phyloP scores from a whole-genome alignment of 352 stramenopile genomes.

The Pythium rishiriense region DNA sequence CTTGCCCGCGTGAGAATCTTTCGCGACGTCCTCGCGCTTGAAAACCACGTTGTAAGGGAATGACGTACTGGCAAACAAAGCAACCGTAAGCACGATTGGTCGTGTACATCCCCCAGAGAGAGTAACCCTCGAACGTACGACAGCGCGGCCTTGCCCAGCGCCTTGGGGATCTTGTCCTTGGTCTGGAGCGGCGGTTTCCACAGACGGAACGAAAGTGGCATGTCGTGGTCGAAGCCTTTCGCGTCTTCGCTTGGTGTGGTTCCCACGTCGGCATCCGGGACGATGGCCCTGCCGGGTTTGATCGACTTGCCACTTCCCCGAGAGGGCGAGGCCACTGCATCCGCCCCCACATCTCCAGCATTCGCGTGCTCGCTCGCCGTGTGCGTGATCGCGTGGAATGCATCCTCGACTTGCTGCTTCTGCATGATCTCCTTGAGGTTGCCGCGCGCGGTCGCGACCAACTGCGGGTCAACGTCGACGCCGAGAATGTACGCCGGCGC shows the following conservation, averaged over 20 bases:
- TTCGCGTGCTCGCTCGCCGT: neutral
- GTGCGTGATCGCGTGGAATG: conserved; percentile 45
- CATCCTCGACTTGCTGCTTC: conserved; percentile 54
- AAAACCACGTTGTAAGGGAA: conserved; percentile 84
- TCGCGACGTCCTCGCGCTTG: conserved; percentile 74
- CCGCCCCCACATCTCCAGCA: neutral
- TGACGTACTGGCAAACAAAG: too few species aligned
- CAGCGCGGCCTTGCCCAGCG: conserved; percentile 48
- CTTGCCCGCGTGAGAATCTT: conserved; percentile 56
- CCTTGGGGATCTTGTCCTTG: conserved; percentile 33
- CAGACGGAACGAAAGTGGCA: conserved; percentile 66
- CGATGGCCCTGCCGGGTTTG: neutral
- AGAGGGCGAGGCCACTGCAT: neutral
- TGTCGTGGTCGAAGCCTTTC: conserved; percentile 26
- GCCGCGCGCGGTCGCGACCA: conserved; percentile 58
- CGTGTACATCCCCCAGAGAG: conserved; percentile 2
- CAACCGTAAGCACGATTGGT: too few species aligned
- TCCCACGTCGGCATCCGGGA: neutral
- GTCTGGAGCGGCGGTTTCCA: conserved; percentile 57
- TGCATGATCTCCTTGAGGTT: conserved; percentile 69
- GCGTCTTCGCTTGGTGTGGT: neutral
- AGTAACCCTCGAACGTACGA: conserved; percentile 42
- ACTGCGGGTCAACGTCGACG: conserved; percentile 68
- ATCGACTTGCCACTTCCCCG: neutral
- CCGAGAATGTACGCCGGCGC: conserved; percentile 61